Evolutionary conservation across 805 yeast species (phyloP).

Genomic region (Ogataea glucozyma): DNA sequence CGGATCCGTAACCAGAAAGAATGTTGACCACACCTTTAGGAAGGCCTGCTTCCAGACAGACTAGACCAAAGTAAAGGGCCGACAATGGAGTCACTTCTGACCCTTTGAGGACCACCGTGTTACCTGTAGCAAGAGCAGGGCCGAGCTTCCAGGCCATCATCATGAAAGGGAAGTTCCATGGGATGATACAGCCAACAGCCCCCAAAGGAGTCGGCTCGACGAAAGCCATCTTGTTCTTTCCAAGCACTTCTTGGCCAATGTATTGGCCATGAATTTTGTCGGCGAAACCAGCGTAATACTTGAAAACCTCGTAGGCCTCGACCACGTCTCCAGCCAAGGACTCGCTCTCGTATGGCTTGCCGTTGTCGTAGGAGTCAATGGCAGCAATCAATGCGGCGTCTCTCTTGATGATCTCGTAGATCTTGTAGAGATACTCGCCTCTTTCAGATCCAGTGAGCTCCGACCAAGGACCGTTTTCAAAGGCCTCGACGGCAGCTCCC

Average conservation of each 20-base stretch:
- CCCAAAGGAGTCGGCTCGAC: slow-evolving; percentile 63
- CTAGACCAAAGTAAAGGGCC: slow-evolving; percentile 63
- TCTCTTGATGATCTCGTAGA: slow-evolving; percentile 52
- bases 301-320: slow-evolving; percentile 44
- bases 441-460: slow-evolving; percentile 51
- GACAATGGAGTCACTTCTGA: slow-evolving; percentile 77
- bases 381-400: slow-evolving; percentile 52
- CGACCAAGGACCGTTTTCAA: slow-evolving; percentile 47
- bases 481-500: slow-evolving; percentile 63
- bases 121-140: slow-evolving; percentile 76
- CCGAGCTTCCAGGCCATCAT: slow-evolving; percentile 80
- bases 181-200: slow-evolving; percentile 78
- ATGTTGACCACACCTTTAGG: slow-evolving; percentile 79
- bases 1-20: slow-evolving; percentile 69
- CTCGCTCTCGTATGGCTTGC: slow-evolving; percentile 53
- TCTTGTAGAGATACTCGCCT: slow-evolving; percentile 50
- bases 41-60: slow-evolving; percentile 65
- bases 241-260: slow-evolving; percentile 38
- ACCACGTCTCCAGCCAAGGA: slow-evolving; percentile 41
- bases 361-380: slow-evolving; percentile 58
- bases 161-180: slow-evolving; percentile 82
- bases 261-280: slow-evolving; percentile 72
- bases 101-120: slow-evolving; percentile 68
- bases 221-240: slow-evolving; percentile 48
- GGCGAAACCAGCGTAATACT: slow-evolving; percentile 76